Evolutionary conservation across 1,284 basidiomycete species (phyloP), one percentile per base, ranked within the genome.

Genomic region (Chiua sp.): DNA sequence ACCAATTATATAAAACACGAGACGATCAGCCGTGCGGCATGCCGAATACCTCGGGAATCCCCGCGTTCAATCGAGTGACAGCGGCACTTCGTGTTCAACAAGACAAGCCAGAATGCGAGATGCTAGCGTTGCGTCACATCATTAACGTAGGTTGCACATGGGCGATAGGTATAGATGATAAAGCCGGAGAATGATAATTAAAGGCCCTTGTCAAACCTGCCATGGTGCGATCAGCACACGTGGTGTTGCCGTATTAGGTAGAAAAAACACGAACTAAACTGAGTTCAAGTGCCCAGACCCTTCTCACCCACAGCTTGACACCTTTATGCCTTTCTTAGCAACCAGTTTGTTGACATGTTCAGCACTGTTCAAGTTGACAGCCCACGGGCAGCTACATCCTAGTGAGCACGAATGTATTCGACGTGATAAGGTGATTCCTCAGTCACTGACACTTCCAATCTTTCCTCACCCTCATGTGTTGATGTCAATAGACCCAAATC

Each of bases 251-350:
- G 59, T 47, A 53, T 44, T 23, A 18, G n/a, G 50, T 26, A 51
- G 39, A 23, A 33, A 51, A 10, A 18, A 52, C 39, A 86, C 92
- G 68, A 69, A 98, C 94, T 82, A 98, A 79, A 77, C 94, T 96
- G 64, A 98, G 84, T 80, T 99, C 97, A 56, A 99, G 80, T 8
- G 97, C 99, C 97, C 97, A 99, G n/a, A 99, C 96, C 59, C 98
- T 82, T 61, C 97, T 85, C 26, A 96, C 95, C 96, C 98, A 99
- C 49, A 99, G 84, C 77, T 96, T 97, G 69, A 96, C 85, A n/a
- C n/a, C n/a, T n/a, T n/a, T n/a, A n/a, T n/a, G n/a, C n/a, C n/a
- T n/a, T n/a, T n/a, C n/a, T n/a, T n/a, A n/a, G n/a, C n/a, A n/a
- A n/a, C n/a, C n/a, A n/a, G n/a, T n/a, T n/a, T n/a, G n/a, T n/a